phyloP scores from a whole-genome alignment of 2,329 filamentous ascomycete species.

The Lecanicillium sp. region DNA sequence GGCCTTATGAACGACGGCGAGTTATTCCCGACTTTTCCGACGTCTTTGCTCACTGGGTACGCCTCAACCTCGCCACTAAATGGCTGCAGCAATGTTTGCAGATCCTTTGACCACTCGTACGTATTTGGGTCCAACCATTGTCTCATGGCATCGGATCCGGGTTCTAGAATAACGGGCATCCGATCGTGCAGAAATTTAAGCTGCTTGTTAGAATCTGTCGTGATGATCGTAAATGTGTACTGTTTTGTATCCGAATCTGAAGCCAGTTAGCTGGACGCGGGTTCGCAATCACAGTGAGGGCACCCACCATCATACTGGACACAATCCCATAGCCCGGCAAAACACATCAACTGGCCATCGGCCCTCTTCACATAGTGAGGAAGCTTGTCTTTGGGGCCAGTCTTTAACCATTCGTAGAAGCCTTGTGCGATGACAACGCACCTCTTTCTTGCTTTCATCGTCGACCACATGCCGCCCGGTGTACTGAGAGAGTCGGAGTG shows the following conservation, averaged over 20 bases:
- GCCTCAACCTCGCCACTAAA: conserved; percentile 73
- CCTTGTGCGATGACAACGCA: conserved; percentile 86
- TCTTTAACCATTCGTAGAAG: conserved; percentile 95
- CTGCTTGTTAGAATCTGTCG: conserved; percentile 77
- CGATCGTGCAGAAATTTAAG: conserved; percentile 84
- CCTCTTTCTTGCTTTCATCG: conserved; percentile 83
- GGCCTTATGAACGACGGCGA: conserved; percentile 79
- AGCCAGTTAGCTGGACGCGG: conserved; percentile 13
- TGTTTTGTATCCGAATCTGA: conserved; percentile 57
- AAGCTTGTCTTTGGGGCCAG: conserved; percentile 66
- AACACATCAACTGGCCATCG: conserved; percentile 78
- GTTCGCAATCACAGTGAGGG: neutral
- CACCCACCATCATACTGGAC: conserved; percentile 67
- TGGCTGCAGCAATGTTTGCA: conserved; percentile 75
- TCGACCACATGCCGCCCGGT: conserved; percentile 79
- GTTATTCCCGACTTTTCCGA: conserved; percentile 91
- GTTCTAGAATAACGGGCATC: conserved; percentile 90
- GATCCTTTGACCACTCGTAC: conserved; percentile 67
- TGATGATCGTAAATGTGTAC: conserved; percentile 93
- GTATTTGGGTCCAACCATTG: conserved; percentile 73
- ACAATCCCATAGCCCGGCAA: conserved; percentile 89
- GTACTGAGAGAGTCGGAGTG: conserved; percentile 77
- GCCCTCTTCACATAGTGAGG: conserved; percentile 79
- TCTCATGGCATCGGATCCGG: conserved; percentile 61
- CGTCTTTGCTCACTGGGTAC: conserved; percentile 81